These are phyloP conservation scores for Quercus robur DNA, from an alignment of 306 rosid species.

Conservation along the genomic window DNA sequence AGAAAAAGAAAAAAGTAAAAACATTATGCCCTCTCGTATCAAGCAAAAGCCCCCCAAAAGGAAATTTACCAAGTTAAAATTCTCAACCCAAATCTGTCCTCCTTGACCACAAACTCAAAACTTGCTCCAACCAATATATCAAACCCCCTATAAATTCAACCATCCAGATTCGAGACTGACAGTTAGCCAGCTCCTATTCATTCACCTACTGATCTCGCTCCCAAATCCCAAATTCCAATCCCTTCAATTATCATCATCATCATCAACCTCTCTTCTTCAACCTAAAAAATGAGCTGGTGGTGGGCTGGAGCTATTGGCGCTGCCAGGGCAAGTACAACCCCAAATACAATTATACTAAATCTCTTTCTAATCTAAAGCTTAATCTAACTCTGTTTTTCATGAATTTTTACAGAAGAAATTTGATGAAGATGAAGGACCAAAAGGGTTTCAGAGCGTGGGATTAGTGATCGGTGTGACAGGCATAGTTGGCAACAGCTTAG, in stretches of 20 bases:
- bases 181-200: not conserved
- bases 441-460: slow-evolving; percentile 43
- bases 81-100: too few relatives aligned
- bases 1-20: too few relatives aligned
- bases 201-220: not conserved
- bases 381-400: not conserved
- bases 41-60: too few relatives aligned
- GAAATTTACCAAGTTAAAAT: too few relatives aligned
- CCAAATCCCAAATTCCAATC: not conserved
- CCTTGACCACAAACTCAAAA: not conserved
- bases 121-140: not conserved
- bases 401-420: slow-evolving; percentile 43
- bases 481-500: slow-evolving; percentile 76
- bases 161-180: not conserved
- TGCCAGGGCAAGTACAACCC: slow-evolving; percentile 25
- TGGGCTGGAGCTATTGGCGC: slow-evolving; percentile 66
- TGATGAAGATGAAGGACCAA: slow-evolving; percentile 50
- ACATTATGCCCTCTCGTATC: too few relatives aligned
- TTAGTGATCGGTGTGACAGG: slow-evolving; percentile 68
- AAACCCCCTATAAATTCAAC: not conserved
- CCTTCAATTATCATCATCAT: not conserved
- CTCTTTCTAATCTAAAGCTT: not conserved
- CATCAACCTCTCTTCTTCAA: not conserved
- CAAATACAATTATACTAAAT: not conserved
- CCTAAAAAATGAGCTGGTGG: slow-evolving; percentile 50